Conservation (phyloP, 2,329 filamentous ascomycete genomes). For the Teratosphaeria zuluensis region DNA sequence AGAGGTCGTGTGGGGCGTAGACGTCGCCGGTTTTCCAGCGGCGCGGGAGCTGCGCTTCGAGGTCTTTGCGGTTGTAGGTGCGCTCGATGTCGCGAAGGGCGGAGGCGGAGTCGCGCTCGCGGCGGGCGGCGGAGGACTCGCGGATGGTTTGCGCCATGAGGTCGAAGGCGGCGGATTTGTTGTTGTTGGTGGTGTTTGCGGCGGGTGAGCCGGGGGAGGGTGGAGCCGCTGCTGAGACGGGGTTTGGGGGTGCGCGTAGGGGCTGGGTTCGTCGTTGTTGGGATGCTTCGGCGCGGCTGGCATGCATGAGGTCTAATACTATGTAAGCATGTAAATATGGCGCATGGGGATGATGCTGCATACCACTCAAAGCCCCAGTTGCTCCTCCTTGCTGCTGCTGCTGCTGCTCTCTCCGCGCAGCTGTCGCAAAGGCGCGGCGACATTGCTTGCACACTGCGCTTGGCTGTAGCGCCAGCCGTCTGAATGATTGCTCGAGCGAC, state of each 20-base stretch:
- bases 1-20: slow-evolving; percentile 83
- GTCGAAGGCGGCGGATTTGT: not conserved
- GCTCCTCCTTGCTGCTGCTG: slow-evolving; percentile 14
- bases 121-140: slow-evolving; percentile 11
- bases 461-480: slow-evolving; percentile 16
- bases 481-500: slow-evolving; percentile 21
- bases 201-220: slow-evolving; percentile 1
- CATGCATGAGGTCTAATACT: slow-evolving; percentile 5
- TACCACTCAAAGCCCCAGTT: slow-evolving; percentile 17
- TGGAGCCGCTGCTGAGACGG: not conserved
- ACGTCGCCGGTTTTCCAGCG: slow-evolving; percentile 71
- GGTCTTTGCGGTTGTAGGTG: slow-evolving; percentile 33
- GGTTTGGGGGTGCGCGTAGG: not conserved
- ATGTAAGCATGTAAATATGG: no score
- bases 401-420: slow-evolving; percentile 4
- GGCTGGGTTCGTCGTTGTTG: not conserved
- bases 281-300: not conserved
- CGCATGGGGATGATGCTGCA: no score
- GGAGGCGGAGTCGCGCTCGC: not conserved
- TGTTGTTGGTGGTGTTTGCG: not conserved
- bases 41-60: slow-evolving; percentile 56
- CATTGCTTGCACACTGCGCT: slow-evolving; percentile 20
- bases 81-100: slow-evolving; percentile 7
- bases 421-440: slow-evolving; percentile 14
- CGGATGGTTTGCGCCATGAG: not conserved